These are phyloP conservation scores for Phylloporus sp. DNA, from an alignment of 768 basidiomycete species.

Conservation along the genomic window DNA sequence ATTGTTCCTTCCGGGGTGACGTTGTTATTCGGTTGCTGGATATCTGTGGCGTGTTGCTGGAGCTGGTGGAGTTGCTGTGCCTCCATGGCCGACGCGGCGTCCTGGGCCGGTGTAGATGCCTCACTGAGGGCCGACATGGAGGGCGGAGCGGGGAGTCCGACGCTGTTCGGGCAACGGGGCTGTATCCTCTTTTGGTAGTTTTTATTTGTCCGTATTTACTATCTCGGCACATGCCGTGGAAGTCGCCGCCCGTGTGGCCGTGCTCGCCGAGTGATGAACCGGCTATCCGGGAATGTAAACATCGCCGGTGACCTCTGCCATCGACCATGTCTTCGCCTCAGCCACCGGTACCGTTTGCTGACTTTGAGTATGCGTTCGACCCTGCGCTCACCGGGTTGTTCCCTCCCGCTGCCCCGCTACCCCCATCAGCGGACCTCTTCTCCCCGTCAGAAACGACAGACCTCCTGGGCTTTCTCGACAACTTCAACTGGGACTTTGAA, in stretches of 20 bases:
- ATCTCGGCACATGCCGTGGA: conserved; percentile 18
- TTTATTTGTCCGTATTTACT: conserved; percentile 27
- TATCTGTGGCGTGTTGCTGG: conserved; percentile 33
- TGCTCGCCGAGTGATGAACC: conserved; percentile 2
- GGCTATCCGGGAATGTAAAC: conserved; percentile 18
- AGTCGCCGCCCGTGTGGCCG: not conserved
- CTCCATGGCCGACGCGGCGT: conserved; percentile 60
- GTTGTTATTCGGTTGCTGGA: conserved; percentile 32
- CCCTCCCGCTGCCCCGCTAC: conserved; percentile 55
- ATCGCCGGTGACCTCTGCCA: conserved; percentile 13
- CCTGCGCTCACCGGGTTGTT: conserved; percentile 56
- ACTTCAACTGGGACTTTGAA: conserved; percentile 67
- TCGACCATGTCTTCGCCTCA: conserved; percentile 35
- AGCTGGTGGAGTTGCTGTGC: conserved; percentile 48
- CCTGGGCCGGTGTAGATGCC: conserved; percentile 64
- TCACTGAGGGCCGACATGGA: conserved; percentile 75
- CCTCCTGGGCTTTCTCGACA: conserved; percentile 79
- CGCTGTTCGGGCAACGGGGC: conserved; percentile 22
- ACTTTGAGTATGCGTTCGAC: conserved; percentile 73
- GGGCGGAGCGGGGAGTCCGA: conserved; percentile 40
- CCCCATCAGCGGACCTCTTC: conserved; percentile 74
- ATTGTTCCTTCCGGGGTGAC: conserved; percentile 29
- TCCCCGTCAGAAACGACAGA: conserved; percentile 74
- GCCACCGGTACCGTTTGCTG: conserved; percentile 57
- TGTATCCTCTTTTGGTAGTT: conserved; percentile 20